Conservation (phyloP, 176 grass and related monocot species). For the Panicum miliaceum region DNA sequence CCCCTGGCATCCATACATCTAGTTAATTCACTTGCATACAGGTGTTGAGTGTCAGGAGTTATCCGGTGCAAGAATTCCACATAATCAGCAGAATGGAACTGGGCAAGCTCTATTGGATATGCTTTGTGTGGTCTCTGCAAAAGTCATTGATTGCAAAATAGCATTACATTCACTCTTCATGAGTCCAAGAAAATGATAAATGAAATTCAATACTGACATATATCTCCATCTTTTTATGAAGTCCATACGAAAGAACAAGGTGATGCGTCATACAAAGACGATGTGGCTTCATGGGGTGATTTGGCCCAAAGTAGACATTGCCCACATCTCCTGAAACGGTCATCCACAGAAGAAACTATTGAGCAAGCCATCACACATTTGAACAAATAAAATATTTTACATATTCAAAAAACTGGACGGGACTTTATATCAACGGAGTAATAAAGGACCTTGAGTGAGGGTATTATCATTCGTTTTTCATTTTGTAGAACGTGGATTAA, state of each 20-base stretch:
- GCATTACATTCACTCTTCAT: slow-evolving; percentile 14
- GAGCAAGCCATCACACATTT: not conserved
- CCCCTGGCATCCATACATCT: slow-evolving; percentile 75
- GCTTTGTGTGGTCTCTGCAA: slow-evolving; percentile 98
- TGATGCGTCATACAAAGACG: slow-evolving; percentile 98
- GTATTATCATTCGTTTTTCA: not conserved
- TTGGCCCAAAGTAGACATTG: slow-evolving; percentile 98
- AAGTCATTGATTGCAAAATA: slow-evolving; percentile 29
- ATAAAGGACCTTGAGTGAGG: not conserved
- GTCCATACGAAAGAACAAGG: slow-evolving; percentile 92
- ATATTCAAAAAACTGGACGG: not conserved
- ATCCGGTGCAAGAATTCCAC: slow-evolving; percentile 99
- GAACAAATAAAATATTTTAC: not conserved
- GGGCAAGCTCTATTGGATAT: slow-evolving; percentile 92
- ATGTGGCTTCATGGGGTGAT: slow-evolving; percentile 99
- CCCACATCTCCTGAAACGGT: slow-evolving; percentile 81
- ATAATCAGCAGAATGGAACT: slow-evolving; percentile 98
- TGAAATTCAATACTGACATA: slow-evolving; percentile 68
- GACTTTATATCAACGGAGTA: not conserved
- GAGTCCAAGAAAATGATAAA: slow-evolving; percentile 38
- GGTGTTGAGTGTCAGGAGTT: slow-evolving; percentile 79
- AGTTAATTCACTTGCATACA: slow-evolving; percentile 76
- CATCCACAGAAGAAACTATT: slow-evolving; percentile 10
- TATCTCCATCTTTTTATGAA: slow-evolving; percentile 99
- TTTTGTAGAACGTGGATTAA: not conserved